Evolutionary conservation across 2,329 filamentous ascomycete species (phyloP).

Genomic region (Periglandula ipomoeae): DNA sequence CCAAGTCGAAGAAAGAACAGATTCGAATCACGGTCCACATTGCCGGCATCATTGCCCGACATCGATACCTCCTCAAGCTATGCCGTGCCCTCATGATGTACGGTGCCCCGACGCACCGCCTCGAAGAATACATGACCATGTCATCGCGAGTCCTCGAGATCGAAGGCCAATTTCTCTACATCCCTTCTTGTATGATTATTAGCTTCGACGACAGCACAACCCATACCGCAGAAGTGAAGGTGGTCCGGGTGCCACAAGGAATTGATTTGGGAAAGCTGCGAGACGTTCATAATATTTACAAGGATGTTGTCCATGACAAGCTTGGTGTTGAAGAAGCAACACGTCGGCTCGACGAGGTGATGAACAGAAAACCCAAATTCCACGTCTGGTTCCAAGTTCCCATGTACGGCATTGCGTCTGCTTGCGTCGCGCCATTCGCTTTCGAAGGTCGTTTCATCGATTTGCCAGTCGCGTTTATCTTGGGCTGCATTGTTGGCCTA

Average conservation of each 20-base stretch:
- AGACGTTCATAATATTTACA: constrained; percentile 70
- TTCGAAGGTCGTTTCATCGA: constrained; percentile 72
- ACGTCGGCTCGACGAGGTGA: constrained; percentile 47
- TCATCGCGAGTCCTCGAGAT: constrained; percentile 82
- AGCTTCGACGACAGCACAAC: constrained; percentile 71
- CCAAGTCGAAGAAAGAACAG: constrained; percentile 28
- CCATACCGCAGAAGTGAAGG: constrained; percentile 72
- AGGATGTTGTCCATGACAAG: constrained; percentile 72
- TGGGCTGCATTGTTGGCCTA: constrained; percentile 65
- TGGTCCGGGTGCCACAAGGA: constrained; percentile 59
- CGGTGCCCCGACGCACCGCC: constrained; percentile 80
- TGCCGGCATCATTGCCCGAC: constrained; percentile 63
- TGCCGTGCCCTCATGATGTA: constrained; percentile 84
- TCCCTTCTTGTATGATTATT: constrained; percentile 90
- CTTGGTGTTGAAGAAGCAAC: constrained; percentile 64
- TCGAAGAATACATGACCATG: constrained; percentile 90
- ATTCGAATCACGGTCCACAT: constrained; percentile 47
- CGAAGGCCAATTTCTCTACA: constrained; percentile 80
- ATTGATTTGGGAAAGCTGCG: constrained; percentile 65
- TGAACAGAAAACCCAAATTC: constrained; percentile 36
- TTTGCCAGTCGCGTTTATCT: constrained; percentile 64
- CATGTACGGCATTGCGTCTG: constrained; percentile 68
- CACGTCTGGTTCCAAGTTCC: constrained; percentile 47
- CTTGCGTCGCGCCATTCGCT: constrained; percentile 68
- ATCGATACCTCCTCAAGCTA: constrained; percentile 75